Percentiles rank a stretch among this genome's conserved stretches.
These are phyloP conservation scores for Trypanosoma boissoni DNA, from an alignment of 208 protist genomes.

Conservation along the genomic window DNA sequence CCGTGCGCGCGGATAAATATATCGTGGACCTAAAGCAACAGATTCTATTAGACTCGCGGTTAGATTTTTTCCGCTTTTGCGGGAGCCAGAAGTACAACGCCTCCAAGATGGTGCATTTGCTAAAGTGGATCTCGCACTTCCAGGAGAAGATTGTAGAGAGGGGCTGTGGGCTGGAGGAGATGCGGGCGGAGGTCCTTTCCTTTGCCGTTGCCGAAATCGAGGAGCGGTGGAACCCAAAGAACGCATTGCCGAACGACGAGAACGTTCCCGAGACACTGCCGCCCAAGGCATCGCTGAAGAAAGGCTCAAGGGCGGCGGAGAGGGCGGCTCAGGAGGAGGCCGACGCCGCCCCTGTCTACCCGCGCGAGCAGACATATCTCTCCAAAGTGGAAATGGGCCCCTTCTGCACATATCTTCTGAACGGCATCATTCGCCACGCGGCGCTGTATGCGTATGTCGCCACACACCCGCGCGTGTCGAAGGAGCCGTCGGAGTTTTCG, in stretches of 20 bases:
- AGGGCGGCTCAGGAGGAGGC: constrained; percentile 53
- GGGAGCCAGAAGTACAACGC: constrained; percentile 44
- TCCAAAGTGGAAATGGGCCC: constrained; percentile 33
- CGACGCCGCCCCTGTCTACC: constrained; percentile 42
- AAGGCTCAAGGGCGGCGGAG: constrained; percentile 17
- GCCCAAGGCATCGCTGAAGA: constrained; percentile 24
- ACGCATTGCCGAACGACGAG: constrained; percentile 18
- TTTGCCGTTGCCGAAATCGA: constrained; percentile 55
- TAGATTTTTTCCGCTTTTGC: constrained; percentile 67
- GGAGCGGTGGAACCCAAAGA: constrained; percentile 55
- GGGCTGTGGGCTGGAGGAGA: constrained; percentile 9
- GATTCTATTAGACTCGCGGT: constrained; percentile 61
- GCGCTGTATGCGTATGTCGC: constrained; percentile 48
- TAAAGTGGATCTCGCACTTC: constrained; percentile 35
- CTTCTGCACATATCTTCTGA: constrained; percentile 51
- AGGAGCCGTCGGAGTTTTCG: constrained; percentile 8
- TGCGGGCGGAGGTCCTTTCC: constrained; percentile 20
- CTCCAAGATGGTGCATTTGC: constrained; percentile 61
- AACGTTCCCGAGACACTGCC: background rate
- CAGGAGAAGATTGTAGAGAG: constrained; percentile 25
- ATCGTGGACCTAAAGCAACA: constrained; percentile 63
- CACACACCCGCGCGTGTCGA: constrained; percentile 10
- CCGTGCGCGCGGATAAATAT: constrained; percentile 52
- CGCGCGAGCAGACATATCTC: constrained; percentile 70
- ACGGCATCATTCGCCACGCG: constrained; percentile 56